These are phyloP conservation scores for Rhizophora apiculata DNA, from an alignment of 345 rosid species.

Conservation along the genomic window DNA sequence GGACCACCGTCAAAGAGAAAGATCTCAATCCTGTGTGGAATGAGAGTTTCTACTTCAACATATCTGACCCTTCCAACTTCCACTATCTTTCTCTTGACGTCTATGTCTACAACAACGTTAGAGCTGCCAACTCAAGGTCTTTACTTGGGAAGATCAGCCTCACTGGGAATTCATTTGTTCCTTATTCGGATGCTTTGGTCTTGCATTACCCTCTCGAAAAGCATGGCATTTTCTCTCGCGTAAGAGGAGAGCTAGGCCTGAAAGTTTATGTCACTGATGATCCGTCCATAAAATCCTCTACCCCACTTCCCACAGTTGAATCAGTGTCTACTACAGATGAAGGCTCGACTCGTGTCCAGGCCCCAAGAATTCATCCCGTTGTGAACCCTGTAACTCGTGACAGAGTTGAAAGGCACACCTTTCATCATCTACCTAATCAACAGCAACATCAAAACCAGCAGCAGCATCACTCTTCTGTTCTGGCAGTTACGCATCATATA, in stretches of 20 bases:
- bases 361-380: slow-evolving; percentile 12
- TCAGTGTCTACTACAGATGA: slow-evolving; percentile 25
- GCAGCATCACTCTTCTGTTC: slow-evolving; percentile 45
- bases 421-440: slow-evolving; percentile 80
- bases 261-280: slow-evolving; percentile 78
- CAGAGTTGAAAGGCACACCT: slow-evolving; percentile 52
- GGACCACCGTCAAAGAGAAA: slow-evolving; percentile 80
- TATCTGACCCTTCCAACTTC: slow-evolving; percentile 77
- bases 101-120: slow-evolving; percentile 53
- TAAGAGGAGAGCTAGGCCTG: slow-evolving; percentile 91
- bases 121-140: slow-evolving; percentile 60
- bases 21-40: slow-evolving; percentile 95
- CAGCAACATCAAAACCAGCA: slow-evolving; percentile 41
- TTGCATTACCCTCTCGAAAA: slow-evolving; percentile 86
- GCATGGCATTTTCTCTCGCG: slow-evolving; percentile 86
- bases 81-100: slow-evolving; percentile 76
- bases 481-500: slow-evolving; percentile 49
- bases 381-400: slow-evolving; percentile 10
- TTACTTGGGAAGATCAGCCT: slow-evolving; percentile 89
- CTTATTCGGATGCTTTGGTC: slow-evolving; percentile 80
- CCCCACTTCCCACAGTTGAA: slow-evolving; percentile 35
- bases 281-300: slow-evolving; percentile 62
- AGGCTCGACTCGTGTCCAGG: slow-evolving; percentile 16
- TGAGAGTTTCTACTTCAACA: slow-evolving; percentile 94
- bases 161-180: slow-evolving; percentile 80